Percentiles rank a stretch among this genome's conserved stretches.
These are phyloP conservation scores for Tephrocybe sp. DNA, from an alignment of 768 basidiomycete species.

Conservation along the genomic window DNA sequence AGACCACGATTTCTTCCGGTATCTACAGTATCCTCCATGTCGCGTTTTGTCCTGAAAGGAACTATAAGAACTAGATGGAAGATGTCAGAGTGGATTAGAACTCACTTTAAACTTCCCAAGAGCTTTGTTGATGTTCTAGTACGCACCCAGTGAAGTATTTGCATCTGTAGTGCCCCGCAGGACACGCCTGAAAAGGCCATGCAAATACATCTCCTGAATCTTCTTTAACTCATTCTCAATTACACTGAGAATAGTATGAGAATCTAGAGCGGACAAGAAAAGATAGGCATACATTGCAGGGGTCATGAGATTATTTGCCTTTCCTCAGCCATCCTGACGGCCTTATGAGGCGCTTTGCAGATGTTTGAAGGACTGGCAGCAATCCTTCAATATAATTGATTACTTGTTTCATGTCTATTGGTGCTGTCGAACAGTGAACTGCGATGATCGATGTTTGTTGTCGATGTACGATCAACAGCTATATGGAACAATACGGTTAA, in stretches of 20 bases:
- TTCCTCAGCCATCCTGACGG: not conserved
- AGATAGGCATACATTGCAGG: not conserved
- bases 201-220: too few relatives aligned
- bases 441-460: not conserved
- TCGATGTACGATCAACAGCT: not conserved
- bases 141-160: not conserved
- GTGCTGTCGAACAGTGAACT: not conserved
- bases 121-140: too few relatives aligned
- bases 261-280: not conserved
- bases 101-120: not conserved
- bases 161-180: not conserved
- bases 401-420: not conserved
- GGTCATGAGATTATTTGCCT: not conserved
- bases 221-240: not conserved
- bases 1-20: constrained; percentile 18
- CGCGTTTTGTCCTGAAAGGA: not conserved
- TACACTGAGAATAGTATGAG: not conserved
- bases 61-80: not conserved
- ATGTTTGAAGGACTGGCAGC: not conserved
- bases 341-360: not conserved
- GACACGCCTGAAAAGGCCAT: too few relatives aligned
- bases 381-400: not conserved
- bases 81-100: not conserved
- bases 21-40: not conserved
- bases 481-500: not conserved